A percentile compares a stretch with the other conserved stretches of the same genome.
phyloP scores from a whole-genome alignment of 352 stramenopile species.

The Achlya hypogyna region DNA sequence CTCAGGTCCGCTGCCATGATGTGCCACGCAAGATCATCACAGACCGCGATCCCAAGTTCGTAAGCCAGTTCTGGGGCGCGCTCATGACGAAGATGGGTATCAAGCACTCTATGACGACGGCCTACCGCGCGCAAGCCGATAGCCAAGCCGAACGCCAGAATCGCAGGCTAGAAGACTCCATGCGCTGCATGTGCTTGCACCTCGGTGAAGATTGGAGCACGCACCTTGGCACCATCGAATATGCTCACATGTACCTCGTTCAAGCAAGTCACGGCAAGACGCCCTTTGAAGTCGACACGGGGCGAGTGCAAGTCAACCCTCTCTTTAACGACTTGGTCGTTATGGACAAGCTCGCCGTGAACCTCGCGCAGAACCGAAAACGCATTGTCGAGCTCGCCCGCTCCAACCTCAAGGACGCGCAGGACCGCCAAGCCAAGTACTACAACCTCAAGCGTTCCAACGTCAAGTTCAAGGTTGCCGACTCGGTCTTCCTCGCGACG shows the following conservation, averaged over 20 bases:
- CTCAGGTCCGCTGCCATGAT: not conserved
- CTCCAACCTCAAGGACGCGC: not conserved
- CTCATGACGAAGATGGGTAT: constrained; percentile 24
- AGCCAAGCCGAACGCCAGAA: constrained; percentile 22
- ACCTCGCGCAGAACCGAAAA: not conserved
- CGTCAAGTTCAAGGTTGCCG: constrained; percentile 1
- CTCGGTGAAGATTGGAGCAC: constrained; percentile 22
- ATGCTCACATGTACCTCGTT: constrained; percentile 21
- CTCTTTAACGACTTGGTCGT: not conserved
- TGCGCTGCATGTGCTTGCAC: constrained; percentile 21
- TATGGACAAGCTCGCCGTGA: not conserved
- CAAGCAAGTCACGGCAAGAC: constrained; percentile 12
- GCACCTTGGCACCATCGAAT: constrained; percentile 23
- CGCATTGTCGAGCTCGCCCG: not conserved
- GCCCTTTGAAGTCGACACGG: constrained; percentile 26
- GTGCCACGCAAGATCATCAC: not conserved
- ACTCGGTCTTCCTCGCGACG: not conserved
- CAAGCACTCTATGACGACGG: constrained; percentile 17
- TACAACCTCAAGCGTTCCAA: not conserved
- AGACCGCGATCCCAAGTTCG: constrained; percentile 22
- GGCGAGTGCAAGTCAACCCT: not conserved
- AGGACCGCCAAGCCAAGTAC: not conserved
- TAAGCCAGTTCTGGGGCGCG: constrained; percentile 20
- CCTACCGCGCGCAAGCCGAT: constrained; percentile 21
- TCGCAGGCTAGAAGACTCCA: constrained; percentile 14